phyloP scores from a whole-genome alignment of 495 filamentous ascomycete genomes.

The Patellaria atrata region DNA sequence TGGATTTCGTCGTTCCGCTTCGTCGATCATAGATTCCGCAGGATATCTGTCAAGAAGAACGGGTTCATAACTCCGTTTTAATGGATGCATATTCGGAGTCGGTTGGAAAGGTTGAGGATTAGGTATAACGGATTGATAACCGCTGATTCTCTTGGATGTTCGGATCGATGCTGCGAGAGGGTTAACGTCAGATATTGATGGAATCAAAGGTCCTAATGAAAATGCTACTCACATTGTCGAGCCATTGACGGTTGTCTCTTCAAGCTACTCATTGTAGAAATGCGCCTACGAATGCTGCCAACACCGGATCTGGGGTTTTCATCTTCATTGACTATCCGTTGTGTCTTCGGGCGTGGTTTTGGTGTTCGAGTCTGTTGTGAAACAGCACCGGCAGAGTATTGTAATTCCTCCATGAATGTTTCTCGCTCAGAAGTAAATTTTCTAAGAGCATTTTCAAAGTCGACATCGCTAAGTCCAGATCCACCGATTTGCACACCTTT shows the following conservation, averaged over 20 bases:
- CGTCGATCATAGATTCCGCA: conserved; percentile 66
- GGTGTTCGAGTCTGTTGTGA: conserved; percentile 50
- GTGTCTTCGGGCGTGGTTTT: conserved; percentile 59
- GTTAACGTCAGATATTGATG: conserved; percentile 24
- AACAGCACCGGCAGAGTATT: conserved; percentile 71
- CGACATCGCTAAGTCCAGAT: conserved; percentile 44
- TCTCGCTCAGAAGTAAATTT: conserved; percentile 94
- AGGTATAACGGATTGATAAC: conserved; percentile 97
- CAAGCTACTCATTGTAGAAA: conserved; percentile 92
- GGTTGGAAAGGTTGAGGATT: conserved; percentile 78
- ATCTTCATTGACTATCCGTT: conserved; percentile 72
- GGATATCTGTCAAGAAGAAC: conserved; percentile 90
- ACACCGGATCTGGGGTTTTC: conserved; percentile 38
- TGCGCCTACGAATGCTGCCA: conserved; percentile 70
- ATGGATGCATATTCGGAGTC: conserved; percentile 85
- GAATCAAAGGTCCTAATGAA: conserved; percentile 12
- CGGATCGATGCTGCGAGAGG: conserved; percentile 80
- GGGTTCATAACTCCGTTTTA: conserved; percentile 87
- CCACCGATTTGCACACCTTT: conserved; percentile 35
- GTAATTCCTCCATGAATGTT: conserved; percentile 82
- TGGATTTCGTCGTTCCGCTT: conserved; percentile 61
- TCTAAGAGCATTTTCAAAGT: conserved; percentile 81
- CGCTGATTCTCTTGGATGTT: conserved; percentile 78
- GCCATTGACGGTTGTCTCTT: conserved; percentile 71
- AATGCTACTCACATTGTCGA: conserved; percentile 46